Percentiles rank a stretch among this genome's conserved stretches.
phyloP scores from a whole-genome alignment of 2,329 filamentous ascomycete genomes.

The Arthrinium phaeospermum region DNA sequence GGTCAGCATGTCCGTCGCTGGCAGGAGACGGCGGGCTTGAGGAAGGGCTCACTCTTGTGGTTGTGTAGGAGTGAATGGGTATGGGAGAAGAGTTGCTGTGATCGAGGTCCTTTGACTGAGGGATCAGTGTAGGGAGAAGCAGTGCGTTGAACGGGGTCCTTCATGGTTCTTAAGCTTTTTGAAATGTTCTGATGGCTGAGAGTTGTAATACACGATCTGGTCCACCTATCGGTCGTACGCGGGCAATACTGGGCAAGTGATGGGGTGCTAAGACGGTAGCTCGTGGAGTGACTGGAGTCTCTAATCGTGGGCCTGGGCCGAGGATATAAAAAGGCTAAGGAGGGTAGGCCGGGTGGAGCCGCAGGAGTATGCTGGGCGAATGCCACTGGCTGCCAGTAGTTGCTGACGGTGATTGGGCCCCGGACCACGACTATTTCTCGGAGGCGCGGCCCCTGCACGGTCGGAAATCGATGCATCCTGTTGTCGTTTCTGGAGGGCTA shows the following conservation, averaged over 20 bases:
- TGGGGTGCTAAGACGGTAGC: slow-evolving; percentile 34
- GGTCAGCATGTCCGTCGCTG: slow-evolving; percentile 28
- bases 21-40: background rate
- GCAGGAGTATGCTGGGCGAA: slow-evolving; percentile 37
- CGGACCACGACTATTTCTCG: slow-evolving; percentile 45
- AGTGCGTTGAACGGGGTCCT: slow-evolving; percentile 48
- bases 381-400: slow-evolving; percentile 36
- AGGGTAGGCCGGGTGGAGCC: slow-evolving; percentile 36
- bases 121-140: slow-evolving; percentile 53
- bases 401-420: slow-evolving; percentile 37
- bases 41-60: slow-evolving; percentile 33
- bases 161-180: slow-evolving; percentile 41
- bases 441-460: slow-evolving; percentile 39
- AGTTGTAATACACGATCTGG: slow-evolving; percentile 31
- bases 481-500: slow-evolving; percentile 4
- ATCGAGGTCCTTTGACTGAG: slow-evolving; percentile 49
- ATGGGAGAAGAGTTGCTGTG: slow-evolving; percentile 45
- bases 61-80: slow-evolving; percentile 37
- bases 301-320: slow-evolving; percentile 40
- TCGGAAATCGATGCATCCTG: slow-evolving; percentile 31
- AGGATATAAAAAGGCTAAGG: slow-evolving; percentile 41
- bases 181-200: slow-evolving; percentile 28
- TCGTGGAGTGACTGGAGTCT: slow-evolving; percentile 33
- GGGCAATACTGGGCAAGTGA: slow-evolving; percentile 38
- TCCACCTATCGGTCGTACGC: slow-evolving; percentile 36